Base-by-base conservation (phyloP, 2,329 filamentous ascomycete genomes). In the Didymella arachidicola region DNA sequence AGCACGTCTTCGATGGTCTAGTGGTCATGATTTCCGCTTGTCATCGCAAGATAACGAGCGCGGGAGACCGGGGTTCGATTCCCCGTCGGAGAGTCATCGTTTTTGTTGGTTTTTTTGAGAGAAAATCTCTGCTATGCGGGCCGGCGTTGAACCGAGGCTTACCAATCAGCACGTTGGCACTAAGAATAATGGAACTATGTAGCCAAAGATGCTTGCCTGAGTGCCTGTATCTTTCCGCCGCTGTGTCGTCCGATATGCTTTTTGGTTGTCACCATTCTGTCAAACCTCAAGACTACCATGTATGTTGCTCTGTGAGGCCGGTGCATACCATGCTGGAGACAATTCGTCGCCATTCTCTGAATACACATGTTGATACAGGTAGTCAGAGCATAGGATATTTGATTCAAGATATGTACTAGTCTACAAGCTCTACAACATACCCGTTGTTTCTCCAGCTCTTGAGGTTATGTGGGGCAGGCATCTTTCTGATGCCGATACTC, bases 11-110 rank as follows among this genome's bases (percentile, higher is more conserved):
- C 32, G 32, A 36, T 36, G 32, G 56, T 59, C 48, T 59, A 59
- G 56, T 59, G 56, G 56, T 59, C 56, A 59, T 44, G 48, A 59
- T 59, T 59, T 59, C 56, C 48, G 56, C 56, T 59, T 59, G 56
- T 59, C 56, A 59, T 50, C 18, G 10, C 4, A 5, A 25, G 11
- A 14, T 22, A 41, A 12, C 18, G 10, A 22, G 18, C 38, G 38
- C 38, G 19, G 57, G 57, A 59, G 57, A 34, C 57, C 57, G 51
- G 57, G 57, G 57, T 59, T 59, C 57, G 51, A 59, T 59, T 59
- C 57, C 57, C 57, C 51, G 57, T 58, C 55, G 55, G 55, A 58
- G 55, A 58, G 55, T 39, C 36, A 39, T 39, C 4, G 3, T 39
- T 39, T 39, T 38, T 18, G 12, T 7, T 5, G 12, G 6, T 34